phyloP scores from a whole-genome alignment of 371 early-diverging fungal genomes.

The Rhizomucor pusillus region DNA sequence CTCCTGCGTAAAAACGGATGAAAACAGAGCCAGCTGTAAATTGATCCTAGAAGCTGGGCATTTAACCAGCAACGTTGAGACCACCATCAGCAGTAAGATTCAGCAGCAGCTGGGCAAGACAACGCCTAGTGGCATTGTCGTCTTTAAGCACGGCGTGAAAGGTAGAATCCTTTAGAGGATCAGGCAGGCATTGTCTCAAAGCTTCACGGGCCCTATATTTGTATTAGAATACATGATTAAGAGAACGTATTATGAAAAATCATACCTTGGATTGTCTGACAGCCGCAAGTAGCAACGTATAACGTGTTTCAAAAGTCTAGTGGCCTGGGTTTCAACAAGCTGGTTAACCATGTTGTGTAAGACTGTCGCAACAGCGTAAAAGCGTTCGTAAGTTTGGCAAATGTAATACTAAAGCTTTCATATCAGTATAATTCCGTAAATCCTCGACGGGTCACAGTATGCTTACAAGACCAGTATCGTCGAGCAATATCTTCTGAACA shows the following conservation, averaged over 20 bases:
- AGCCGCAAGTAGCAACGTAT: slow-evolving; percentile 94
- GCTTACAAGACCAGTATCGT: slow-evolving; percentile 88
- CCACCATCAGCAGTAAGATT: slow-evolving; percentile 31
- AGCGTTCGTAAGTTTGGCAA: slow-evolving; percentile 96
- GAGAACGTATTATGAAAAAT: background rate
- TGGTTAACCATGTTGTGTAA: slow-evolving; percentile 94
- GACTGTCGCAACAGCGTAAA: slow-evolving; percentile 95
- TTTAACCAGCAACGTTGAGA: too few species aligned
- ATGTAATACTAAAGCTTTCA: slow-evolving; percentile 92
- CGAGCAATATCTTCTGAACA: slow-evolving; percentile 94
- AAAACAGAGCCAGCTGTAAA: too few species aligned
- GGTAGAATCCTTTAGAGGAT: slow-evolving; percentile 77
- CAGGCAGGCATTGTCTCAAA: slow-evolving; percentile 85
- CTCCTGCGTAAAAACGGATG: too few species aligned
- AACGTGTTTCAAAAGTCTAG: slow-evolving; percentile 91
- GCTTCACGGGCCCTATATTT: slow-evolving; percentile 76
- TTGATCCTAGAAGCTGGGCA: too few species aligned
- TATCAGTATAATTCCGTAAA: too few species aligned
- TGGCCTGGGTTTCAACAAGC: slow-evolving; percentile 82
- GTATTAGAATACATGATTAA: background rate
- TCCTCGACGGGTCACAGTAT: too few species aligned
- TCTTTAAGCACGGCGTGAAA: slow-evolving; percentile 80
- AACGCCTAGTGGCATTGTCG: slow-evolving; percentile 78
- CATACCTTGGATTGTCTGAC: slow-evolving; percentile 84
- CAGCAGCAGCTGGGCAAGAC: slow-evolving; percentile 62